These are phyloP conservation scores for Rhodamnia argentea DNA, from an alignment of 345 rosid species.

Conservation along the genomic window DNA sequence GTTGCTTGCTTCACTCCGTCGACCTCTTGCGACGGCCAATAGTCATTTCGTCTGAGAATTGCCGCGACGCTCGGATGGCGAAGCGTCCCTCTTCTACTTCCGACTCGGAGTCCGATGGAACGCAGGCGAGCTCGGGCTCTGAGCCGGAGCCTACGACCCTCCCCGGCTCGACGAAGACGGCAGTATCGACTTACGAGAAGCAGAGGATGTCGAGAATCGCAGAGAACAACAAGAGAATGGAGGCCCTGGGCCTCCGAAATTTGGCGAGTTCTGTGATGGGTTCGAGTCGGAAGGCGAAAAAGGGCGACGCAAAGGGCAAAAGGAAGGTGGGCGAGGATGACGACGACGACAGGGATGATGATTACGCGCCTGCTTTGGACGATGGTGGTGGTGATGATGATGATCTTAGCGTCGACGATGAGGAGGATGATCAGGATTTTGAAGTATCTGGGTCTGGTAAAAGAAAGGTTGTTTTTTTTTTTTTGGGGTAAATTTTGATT, in stretches of 20 bases:
- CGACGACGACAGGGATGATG: slow-evolving; percentile 43
- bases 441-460: slow-evolving; percentile 18
- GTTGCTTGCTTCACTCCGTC: background rate
- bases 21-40: background rate
- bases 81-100: background rate
- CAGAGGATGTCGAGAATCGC: slow-evolving; percentile 66
- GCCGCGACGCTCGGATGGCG: slow-evolving; percentile 7
- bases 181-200: slow-evolving; percentile 50
- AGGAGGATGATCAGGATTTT: slow-evolving; percentile 17
- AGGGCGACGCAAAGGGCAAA: slow-evolving; percentile 21
- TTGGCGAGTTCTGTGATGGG: slow-evolving; percentile 38
- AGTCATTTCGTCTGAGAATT: background rate
- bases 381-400: slow-evolving; percentile 8
- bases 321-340: slow-evolving; percentile 12
- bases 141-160: slow-evolving; percentile 9
- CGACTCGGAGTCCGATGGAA: slow-evolving; percentile 7
- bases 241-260: slow-evolving; percentile 61
- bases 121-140: background rate
- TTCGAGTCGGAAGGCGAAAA: slow-evolving; percentile 13
- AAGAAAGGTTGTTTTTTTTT: background rate
- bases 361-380: slow-evolving; percentile 38
- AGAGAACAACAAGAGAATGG: slow-evolving; percentile 73
- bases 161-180: background rate
- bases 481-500: background rate
- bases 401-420: slow-evolving; percentile 7